These are phyloP conservation scores for Starmerella etchellsii DNA, from an alignment of 805 yeast genomes.

Conservation along the genomic window DNA sequence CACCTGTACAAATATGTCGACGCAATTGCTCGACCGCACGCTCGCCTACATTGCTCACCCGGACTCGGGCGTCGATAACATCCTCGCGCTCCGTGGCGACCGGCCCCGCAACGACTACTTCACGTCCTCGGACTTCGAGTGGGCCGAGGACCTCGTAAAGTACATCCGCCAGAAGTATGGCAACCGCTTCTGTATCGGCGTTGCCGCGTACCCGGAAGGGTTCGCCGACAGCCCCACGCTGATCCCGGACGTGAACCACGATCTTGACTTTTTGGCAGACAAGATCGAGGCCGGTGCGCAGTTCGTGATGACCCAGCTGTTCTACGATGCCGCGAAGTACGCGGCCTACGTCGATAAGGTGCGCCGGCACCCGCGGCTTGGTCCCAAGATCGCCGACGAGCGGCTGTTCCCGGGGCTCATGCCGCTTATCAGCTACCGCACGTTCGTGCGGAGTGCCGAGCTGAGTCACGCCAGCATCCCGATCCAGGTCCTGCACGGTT, in stretches of 20 bases:
- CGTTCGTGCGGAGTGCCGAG: slow-evolving; percentile 81
- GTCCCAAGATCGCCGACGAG: slow-evolving; percentile 54
- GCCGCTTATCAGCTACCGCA: slow-evolving; percentile 90
- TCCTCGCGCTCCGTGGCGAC: slow-evolving; percentile 89
- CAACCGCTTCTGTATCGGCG: slow-evolving; percentile 83
- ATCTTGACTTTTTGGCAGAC: slow-evolving; percentile 66
- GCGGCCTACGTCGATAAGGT: slow-evolving; percentile 61
- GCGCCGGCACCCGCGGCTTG: slow-evolving; percentile 34
- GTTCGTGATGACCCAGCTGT: slow-evolving; percentile 80
- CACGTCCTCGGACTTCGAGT: slow-evolving; percentile 25
- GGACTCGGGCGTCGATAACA: slow-evolving; percentile 67
- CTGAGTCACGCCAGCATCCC: slow-evolving; percentile 87
- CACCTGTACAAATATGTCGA: slow-evolving; percentile 90
- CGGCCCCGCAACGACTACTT: slow-evolving; percentile 63
- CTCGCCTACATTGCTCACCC: slow-evolving; percentile 45
- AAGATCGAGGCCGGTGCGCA: slow-evolving; percentile 92
- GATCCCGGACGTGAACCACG: slow-evolving; percentile 52
- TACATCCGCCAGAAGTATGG: slow-evolving; percentile 60
- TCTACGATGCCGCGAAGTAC: slow-evolving; percentile 75
- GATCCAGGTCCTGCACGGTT: slow-evolving; percentile 46
- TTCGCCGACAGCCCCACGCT: slow-evolving; percentile 78
- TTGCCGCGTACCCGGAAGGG: slow-evolving; percentile 97
- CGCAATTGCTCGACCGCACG: slow-evolving; percentile 64
- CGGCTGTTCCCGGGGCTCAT: slow-evolving; percentile 95
- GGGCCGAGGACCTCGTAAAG: slow-evolving; percentile 73